These are phyloP conservation scores for Coemansia sp. DNA, from an alignment of 192 early-diverging fungal species.

Conservation along the genomic window DNA sequence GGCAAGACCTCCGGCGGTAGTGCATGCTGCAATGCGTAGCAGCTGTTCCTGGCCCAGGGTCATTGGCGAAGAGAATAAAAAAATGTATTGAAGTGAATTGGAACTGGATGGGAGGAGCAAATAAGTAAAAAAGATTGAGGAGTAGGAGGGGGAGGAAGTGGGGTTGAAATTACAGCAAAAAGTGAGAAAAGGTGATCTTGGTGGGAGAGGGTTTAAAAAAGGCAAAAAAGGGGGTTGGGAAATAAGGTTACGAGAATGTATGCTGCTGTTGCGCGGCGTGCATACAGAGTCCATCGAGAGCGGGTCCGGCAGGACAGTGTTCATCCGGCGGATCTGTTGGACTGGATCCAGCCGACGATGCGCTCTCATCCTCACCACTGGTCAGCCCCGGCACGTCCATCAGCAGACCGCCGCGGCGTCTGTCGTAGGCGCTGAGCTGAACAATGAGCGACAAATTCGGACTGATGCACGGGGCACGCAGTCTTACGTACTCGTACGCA, in stretches of 20 bases:
- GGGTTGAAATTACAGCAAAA: too few species aligned
- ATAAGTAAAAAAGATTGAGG: too few species aligned
- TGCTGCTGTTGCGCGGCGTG: not conserved
- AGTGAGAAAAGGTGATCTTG: too few species aligned
- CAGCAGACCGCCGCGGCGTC: not conserved
- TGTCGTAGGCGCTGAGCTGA: slow-evolving; percentile 71
- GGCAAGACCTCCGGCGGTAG: too few species aligned
- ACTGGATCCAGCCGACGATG: not conserved
- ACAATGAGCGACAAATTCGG: slow-evolving; percentile 80
- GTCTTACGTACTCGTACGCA: slow-evolving; percentile 76
- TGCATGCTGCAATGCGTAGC: too few species aligned
- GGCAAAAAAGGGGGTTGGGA: too few species aligned
- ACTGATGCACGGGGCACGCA: slow-evolving; percentile 64
- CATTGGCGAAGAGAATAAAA: not conserved
- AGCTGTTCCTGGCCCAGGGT: too few species aligned
- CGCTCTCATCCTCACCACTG: not conserved
- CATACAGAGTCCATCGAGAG: not conserved
- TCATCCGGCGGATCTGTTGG: not conserved
- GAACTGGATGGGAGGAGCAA: too few species aligned
- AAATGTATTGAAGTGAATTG: too few species aligned
- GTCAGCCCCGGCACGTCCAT: slow-evolving; percentile 4
- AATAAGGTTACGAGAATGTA: too few species aligned
- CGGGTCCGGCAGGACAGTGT: not conserved
- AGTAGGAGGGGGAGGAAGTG: too few species aligned
- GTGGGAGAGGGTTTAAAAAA: too few species aligned